Conservation (phyloP, 331 rosid genomes). For the Saraca asoca region DNA sequence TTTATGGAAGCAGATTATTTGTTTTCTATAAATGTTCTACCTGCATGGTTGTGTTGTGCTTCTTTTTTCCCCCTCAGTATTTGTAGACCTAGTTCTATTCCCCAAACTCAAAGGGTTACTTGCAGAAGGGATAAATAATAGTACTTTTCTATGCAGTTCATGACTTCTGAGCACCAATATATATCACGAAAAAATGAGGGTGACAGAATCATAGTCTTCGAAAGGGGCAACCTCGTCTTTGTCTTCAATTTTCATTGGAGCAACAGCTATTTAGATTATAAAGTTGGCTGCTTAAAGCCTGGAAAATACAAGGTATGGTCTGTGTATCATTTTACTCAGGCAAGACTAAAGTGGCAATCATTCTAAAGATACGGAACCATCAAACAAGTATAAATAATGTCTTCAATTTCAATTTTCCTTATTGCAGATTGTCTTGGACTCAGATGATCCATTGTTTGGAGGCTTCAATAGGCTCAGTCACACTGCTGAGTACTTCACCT, state of each 20-base stretch:
- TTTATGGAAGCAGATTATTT: constrained; percentile 12
- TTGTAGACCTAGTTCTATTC: background rate
- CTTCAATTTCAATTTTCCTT: constrained; percentile 2
- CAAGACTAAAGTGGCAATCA: constrained; percentile 2
- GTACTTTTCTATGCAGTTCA: constrained; percentile 68
- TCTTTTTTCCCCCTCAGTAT: constrained; percentile 4
- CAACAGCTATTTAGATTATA: constrained; percentile 81
- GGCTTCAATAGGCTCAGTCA: constrained; percentile 72
- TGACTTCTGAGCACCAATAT: constrained; percentile 85
- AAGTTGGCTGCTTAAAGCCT: constrained; percentile 77
- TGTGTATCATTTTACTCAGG: constrained; percentile 19
- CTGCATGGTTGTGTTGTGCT: constrained; percentile 17
- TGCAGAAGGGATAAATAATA: constrained; percentile 26
- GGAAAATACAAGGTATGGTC: constrained; percentile 86
- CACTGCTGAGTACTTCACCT: constrained; percentile 65
- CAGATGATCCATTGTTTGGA: constrained; percentile 75
- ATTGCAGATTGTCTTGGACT: constrained; percentile 84
- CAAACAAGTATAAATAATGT: no score
- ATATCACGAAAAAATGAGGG: constrained; percentile 79
- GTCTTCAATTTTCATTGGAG: constrained; percentile 94
- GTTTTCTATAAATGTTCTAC: constrained; percentile 22
- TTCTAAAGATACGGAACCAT: background rate
- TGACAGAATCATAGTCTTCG: constrained; percentile 72
- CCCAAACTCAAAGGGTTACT: constrained; percentile 8
- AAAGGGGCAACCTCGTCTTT: constrained; percentile 80